A percentile compares a stretch with the other conserved stretches of the same genome.
phyloP scores from a whole-genome alignment of 2,329 filamentous ascomycete species.

The Emmonsiellopsis sp. region DNA sequence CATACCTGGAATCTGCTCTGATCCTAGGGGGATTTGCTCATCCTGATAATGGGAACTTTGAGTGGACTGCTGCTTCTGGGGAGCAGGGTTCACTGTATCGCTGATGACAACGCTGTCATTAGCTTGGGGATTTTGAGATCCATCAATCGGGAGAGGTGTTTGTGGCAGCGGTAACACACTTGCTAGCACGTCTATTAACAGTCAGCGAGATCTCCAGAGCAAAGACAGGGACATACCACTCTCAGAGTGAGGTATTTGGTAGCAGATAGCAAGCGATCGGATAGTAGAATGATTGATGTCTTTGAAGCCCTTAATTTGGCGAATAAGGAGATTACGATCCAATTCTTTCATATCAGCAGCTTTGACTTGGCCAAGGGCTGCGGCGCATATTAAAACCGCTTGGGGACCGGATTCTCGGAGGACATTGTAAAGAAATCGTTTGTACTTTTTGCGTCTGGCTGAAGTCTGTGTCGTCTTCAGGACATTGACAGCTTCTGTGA shows the following conservation, averaged over 20 bases:
- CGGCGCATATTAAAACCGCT: not conserved
- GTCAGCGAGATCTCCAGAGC: not conserved
- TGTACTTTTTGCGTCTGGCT: not conserved
- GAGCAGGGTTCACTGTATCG: too few species aligned
- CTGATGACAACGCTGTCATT: too few species aligned
- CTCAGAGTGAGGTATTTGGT: not conserved
- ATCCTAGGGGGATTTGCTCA: not conserved
- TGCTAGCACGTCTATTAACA: not conserved
- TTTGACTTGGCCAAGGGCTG: not conserved
- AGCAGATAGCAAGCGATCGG: not conserved
- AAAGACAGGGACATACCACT: not conserved
- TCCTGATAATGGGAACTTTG: too few species aligned
- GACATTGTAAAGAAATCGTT: not conserved
- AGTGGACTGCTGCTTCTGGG: too few species aligned
- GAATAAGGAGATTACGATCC: not conserved
- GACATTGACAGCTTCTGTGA: not conserved
- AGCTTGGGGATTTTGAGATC: not conserved
- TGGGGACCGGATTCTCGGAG: not conserved
- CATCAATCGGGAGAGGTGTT: not conserved
- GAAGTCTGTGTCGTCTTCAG: not conserved
- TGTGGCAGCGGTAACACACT: not conserved
- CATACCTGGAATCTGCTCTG: not conserved
- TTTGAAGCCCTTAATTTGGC: not conserved
- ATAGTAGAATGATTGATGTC: not conserved
- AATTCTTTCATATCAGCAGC: not conserved